phyloP scores from a whole-genome alignment of 257 asterid species.

The Pogostemon cablin region DNA sequence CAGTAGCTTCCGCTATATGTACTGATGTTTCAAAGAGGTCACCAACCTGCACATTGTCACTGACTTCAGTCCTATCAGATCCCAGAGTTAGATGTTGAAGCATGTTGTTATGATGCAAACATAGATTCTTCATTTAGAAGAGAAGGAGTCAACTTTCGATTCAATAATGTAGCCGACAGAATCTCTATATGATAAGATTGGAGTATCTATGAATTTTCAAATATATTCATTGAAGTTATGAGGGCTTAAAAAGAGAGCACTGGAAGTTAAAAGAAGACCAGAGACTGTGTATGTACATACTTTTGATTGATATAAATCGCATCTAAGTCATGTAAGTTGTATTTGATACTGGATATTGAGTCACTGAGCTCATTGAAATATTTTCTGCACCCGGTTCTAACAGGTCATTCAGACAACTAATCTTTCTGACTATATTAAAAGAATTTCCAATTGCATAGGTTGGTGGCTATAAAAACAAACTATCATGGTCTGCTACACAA shows the following conservation, averaged over 20 bases:
- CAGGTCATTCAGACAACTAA: not conserved
- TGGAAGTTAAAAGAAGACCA: not conserved
- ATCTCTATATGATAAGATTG: not conserved
- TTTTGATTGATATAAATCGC: not conserved
- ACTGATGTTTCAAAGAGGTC: slow-evolving; percentile 43
- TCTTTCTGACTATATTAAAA: not conserved
- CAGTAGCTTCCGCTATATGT: slow-evolving; percentile 39
- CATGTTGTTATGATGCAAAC: slow-evolving; percentile 33
- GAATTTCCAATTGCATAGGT: not conserved
- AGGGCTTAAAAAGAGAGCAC: not conserved
- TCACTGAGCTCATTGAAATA: no score
- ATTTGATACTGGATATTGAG: not conserved
- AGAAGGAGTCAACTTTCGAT: not conserved
- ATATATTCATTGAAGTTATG: not conserved
- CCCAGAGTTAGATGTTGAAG: slow-evolving; percentile 37
- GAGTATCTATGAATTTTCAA: not conserved
- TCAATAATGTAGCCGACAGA: slow-evolving; percentile 5
- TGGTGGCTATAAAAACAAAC: slow-evolving; percentile 2
- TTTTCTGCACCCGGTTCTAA: not conserved
- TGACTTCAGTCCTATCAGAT: slow-evolving; percentile 37
- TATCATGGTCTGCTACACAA: not conserved
- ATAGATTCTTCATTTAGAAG: slow-evolving; percentile 26
- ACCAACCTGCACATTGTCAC: slow-evolving; percentile 34
- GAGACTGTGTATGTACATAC: not conserved
- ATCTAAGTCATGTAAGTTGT: not conserved